phyloP scores from a whole-genome alignment of 805 yeast genomes.

The Lipomyces starkeyi region DNA sequence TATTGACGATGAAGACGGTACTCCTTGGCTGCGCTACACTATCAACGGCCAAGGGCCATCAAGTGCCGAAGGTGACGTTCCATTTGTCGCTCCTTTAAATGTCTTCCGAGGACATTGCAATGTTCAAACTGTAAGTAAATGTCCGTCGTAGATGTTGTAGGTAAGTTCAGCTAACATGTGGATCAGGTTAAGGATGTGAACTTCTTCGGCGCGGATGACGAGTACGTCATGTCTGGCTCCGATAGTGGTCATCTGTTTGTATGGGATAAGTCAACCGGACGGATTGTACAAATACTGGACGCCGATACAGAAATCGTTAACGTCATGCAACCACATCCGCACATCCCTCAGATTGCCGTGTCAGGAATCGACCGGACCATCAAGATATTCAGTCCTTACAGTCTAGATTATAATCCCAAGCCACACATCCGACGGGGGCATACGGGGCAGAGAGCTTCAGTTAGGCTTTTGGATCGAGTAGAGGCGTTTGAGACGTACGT shows the following conservation, averaged over 20 bases:
- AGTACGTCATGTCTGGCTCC: constrained; percentile 39
- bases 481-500: constrained; percentile 14
- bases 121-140: constrained; percentile 27
- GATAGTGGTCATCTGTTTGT: constrained; percentile 37
- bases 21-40: constrained; percentile 18
- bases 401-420: constrained; percentile 26
- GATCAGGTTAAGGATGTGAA: constrained; percentile 33
- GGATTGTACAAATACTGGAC: constrained; percentile 29
- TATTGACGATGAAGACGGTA: constrained; percentile 19
- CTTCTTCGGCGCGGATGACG: constrained; percentile 36
- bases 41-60: background rate
- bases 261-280: constrained; percentile 31
- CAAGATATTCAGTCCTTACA: constrained; percentile 34
- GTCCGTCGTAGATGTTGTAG: background rate
- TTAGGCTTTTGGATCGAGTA: background rate
- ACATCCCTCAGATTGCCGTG: constrained; percentile 36
- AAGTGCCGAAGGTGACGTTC: constrained; percentile 18
- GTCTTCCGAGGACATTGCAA: constrained; percentile 31
- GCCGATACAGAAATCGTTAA: constrained; percentile 36
- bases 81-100: constrained; percentile 14
- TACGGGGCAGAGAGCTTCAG: background rate
- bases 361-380: constrained; percentile 38
- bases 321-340: constrained; percentile 35
- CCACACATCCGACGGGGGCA: background rate
- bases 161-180: background rate